phyloP scores from a whole-genome alignment of 176 grass and related monocot genomes.

The Oryza coarctata region DNA sequence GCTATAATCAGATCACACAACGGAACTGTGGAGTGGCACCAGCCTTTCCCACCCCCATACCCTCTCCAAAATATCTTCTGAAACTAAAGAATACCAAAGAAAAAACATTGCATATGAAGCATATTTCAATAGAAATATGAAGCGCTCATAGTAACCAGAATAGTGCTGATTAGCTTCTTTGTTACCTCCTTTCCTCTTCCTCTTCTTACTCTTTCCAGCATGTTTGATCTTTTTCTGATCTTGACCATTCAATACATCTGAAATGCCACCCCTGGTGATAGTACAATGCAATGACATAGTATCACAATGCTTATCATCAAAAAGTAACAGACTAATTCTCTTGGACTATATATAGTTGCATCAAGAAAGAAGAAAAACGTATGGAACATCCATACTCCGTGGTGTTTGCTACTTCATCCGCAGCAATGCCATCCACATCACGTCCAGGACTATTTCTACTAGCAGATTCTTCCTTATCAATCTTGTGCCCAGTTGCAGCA shows the following conservation, averaged over 20 bases:
- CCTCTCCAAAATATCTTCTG: not conserved
- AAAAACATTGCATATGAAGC: not conserved
- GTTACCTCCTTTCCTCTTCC: not conserved
- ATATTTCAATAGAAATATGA: not conserved
- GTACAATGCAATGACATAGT: not conserved
- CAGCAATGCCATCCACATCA: not conserved
- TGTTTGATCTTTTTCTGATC: not conserved
- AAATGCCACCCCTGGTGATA: not conserved
- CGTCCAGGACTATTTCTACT: not conserved
- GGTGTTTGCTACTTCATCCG: not conserved
- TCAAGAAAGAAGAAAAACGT: not conserved
- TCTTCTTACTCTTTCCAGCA: not conserved
- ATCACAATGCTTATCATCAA: not conserved
- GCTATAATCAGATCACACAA: not conserved
- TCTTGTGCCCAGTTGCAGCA: slow-evolving; percentile 3
- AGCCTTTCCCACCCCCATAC: slow-evolving; percentile 11
- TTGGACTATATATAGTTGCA: slow-evolving; percentile 1
- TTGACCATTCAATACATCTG: not conserved
- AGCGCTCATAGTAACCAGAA: not conserved
- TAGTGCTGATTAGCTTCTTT: not conserved
- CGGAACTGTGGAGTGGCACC: not conserved
- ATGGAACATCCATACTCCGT: not conserved
- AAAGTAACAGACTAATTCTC: not conserved
- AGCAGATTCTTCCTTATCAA: not conserved
- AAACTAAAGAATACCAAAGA: not conserved